These are phyloP conservation scores for Eucalyptus marginata DNA, from an alignment of 345 rosid species.

Conservation along the genomic window DNA sequence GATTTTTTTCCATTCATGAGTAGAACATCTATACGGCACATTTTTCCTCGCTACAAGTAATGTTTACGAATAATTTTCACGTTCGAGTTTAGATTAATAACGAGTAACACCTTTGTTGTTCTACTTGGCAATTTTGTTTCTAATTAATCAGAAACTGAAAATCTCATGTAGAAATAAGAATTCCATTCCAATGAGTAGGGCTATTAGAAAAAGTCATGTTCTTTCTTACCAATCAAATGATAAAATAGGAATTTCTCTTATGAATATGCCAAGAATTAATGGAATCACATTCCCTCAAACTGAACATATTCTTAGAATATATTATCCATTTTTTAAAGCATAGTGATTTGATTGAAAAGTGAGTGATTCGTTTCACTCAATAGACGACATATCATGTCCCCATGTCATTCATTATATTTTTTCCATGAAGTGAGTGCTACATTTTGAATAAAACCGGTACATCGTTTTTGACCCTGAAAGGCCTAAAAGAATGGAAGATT, in stretches of 20 bases:
- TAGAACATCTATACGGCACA: not conserved
- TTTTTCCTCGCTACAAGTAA: not conserved
- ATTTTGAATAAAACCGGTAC: not conserved
- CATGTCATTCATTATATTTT: not conserved
- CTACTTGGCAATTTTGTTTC: not conserved
- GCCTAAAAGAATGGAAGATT: not conserved
- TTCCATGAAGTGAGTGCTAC: not conserved
- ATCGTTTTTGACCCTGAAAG: not conserved
- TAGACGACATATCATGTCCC: not conserved
- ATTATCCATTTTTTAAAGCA: not conserved
- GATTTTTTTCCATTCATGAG: not conserved
- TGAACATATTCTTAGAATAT: not conserved
- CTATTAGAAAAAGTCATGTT: not conserved
- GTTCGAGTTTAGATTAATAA: not conserved
- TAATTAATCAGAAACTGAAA: not conserved
- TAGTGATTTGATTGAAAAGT: not conserved
- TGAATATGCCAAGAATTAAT: not conserved
- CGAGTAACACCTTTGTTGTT: not conserved
- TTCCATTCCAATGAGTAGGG: not conserved
- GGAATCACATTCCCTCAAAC: not conserved
- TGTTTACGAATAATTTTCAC: not conserved
- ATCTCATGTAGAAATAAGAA: not conserved
- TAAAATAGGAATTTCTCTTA: not conserved
- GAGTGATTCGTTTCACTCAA: not conserved
- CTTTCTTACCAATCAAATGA: not conserved